Conservation (phyloP, 2,329 filamentous ascomycete species). For the Microcyclospora tardicrescens region DNA sequence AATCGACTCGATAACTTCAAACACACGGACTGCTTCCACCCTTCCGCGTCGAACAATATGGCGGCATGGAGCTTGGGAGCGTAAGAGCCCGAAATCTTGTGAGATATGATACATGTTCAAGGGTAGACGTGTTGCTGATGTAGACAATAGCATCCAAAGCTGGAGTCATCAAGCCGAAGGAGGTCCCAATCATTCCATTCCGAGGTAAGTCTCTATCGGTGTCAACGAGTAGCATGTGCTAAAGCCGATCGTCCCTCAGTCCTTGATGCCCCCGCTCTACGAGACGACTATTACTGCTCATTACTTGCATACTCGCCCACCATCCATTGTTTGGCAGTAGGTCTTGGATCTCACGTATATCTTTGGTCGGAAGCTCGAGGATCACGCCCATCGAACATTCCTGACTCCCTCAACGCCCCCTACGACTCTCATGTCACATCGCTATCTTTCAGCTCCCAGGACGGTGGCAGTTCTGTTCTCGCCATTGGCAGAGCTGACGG, state of each 20-base stretch:
- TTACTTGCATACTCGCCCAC: slow-evolving; percentile 71
- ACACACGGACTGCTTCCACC: background rate
- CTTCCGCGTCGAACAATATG: slow-evolving; percentile 6
- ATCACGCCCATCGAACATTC: slow-evolving; percentile 19
- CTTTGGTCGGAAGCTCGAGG: slow-evolving; percentile 72
- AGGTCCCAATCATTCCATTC: slow-evolving; percentile 20
- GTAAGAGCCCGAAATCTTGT: slow-evolving; percentile 1
- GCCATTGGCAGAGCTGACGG: slow-evolving; percentile 74
- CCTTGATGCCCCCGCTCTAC: slow-evolving; percentile 74
- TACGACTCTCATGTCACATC: slow-evolving; percentile 54
- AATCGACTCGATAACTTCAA: slow-evolving; percentile 3
- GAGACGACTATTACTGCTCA: slow-evolving; percentile 93
- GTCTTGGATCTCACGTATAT: slow-evolving; percentile 66
- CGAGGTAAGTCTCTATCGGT: slow-evolving; percentile 4
- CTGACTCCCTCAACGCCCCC: slow-evolving; percentile 42
- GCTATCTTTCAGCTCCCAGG: slow-evolving; percentile 72
- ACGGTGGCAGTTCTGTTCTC: slow-evolving; percentile 66
- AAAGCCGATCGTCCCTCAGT: slow-evolving; percentile 39
- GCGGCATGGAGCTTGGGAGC: slow-evolving; percentile 14
- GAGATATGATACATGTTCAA: background rate
- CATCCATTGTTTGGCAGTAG: slow-evolving; percentile 67
- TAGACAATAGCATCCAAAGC: slow-evolving; percentile 2
- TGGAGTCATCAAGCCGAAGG: slow-evolving; percentile 10
- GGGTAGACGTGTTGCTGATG: too few species aligned
- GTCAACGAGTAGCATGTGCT: background rate